A percentile compares a stretch with the other conserved stretches of the same genome.
Evolutionary conservation across 192 early-diverging fungal genomes (phyloP).

Genomic region (Dispira parvispora): DNA sequence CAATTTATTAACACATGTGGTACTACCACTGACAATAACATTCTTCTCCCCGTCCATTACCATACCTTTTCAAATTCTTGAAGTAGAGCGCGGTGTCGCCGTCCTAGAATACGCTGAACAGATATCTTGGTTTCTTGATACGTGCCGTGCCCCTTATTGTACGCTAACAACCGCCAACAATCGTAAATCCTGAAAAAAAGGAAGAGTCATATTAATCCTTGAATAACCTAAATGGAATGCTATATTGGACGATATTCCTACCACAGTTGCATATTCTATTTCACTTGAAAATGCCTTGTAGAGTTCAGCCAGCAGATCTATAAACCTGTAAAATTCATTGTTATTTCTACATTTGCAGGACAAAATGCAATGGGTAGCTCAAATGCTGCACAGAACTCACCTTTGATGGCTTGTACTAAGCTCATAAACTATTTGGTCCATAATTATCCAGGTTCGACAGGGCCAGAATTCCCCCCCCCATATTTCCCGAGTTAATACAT

Average conservation of each 20-base stretch:
- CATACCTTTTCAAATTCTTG: conserved; percentile 9
- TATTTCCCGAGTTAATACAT: background rate
- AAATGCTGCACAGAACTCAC: background rate
- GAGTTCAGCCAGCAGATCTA: too few species aligned
- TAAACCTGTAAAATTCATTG: background rate
- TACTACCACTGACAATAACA: too few species aligned
- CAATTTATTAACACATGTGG: too few species aligned
- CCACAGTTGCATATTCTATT: background rate
- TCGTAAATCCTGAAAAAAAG: background rate
- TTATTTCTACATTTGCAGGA: background rate
- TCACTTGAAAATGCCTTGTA: background rate
- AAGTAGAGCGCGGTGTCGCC: background rate
- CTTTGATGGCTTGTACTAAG: conserved; percentile 10
- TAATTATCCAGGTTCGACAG: background rate
- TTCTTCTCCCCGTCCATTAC: background rate
- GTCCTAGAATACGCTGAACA: background rate
- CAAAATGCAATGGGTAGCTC: background rate
- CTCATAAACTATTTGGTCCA: background rate
- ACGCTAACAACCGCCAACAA: background rate
- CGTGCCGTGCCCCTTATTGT: background rate
- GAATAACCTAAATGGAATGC: background rate
- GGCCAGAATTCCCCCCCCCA: background rate
- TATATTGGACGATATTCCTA: background rate
- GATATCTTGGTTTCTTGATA: background rate
- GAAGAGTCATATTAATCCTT: background rate